Conservation (phyloP, 768 basidiomycete species). For the Dentipellis fragilis region DNA sequence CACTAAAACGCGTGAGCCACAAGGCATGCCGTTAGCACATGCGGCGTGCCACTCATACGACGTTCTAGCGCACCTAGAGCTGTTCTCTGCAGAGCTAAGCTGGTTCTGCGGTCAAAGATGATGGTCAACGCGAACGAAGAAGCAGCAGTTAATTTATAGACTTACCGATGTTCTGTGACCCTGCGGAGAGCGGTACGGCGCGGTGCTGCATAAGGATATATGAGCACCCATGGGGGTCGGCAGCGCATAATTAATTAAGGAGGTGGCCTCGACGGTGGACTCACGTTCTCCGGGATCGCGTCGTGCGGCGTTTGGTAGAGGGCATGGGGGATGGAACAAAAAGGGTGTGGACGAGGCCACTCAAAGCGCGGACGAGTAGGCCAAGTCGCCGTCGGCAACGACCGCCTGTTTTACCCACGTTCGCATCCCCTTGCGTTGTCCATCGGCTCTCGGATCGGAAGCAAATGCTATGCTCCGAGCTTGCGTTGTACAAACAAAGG, state of each 20-base stretch:
- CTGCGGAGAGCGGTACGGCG: neutral
- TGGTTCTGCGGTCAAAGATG: neutral
- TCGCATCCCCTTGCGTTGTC: neutral
- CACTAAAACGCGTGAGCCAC: neutral
- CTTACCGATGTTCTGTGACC: neutral
- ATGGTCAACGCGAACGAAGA: neutral
- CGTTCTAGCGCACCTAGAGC: neutral
- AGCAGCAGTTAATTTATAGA: neutral
- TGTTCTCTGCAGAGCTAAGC: neutral
- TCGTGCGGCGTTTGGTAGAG: neutral
- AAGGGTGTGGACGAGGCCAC: neutral
- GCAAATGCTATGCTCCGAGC: no score
- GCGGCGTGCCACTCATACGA: neutral
- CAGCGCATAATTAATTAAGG: neutral
- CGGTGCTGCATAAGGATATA: neutral
- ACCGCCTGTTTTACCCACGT: neutral
- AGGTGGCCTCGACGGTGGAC: neutral
- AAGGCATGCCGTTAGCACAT: conserved; percentile 1
- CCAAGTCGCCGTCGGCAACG: neutral
- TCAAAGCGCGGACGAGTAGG: neutral
- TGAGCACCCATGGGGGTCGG: neutral
- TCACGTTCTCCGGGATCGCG: neutral
- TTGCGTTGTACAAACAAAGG: neutral
- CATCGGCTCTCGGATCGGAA: no score
- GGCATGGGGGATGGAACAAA: neutral